Base-by-base conservation (phyloP, 495 filamentous ascomycete genomes). In the Coniosporium apollinis region DNA sequence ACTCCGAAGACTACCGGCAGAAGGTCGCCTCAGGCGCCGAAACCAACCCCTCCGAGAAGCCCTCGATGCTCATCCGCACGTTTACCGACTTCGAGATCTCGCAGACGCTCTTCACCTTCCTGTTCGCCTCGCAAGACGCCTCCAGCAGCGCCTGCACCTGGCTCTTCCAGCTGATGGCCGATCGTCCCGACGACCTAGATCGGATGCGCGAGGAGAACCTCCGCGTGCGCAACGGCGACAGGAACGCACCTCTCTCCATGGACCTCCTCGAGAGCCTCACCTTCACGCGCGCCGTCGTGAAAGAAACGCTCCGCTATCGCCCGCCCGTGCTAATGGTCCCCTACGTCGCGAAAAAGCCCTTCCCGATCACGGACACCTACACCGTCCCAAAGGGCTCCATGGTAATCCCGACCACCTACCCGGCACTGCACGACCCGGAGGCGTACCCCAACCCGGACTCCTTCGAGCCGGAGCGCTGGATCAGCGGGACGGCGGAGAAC, bases 291-390 rank as follows among this genome's bases (percentile, higher is more conserved):
- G 89, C 84, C 26, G 79, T 92, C 33, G 80, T 97, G 37, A 82
- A 89, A 50, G 89, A 97, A 64, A 78, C 79, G 22, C 72, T 97
- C 28, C 80, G 89, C 44, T 96, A 94, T 65, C 80, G 91, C 30
- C 91, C 89, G 28, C 89, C 89, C 38, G 89, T 97, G 46, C 70
- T 94, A 61, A 96, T 97, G 89, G 83, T 94, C 31, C 89, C 89
- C 22, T 96, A 96, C 55, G 55, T 91, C 35, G 82, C 72, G 48
- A 97, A 96, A 78, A 93, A 92, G 62, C 63, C 74, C 31, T 97
- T 96, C 74, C 84, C 86, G 36, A 79, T 97, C 56, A 82, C 77
- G 32, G 73, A 81, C 30, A 76, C 66, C 13, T 91, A 94, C 57
- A 92, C 82, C 19, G 78, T 82, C 35, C 79, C 83, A 35, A 96